Evolutionary conservation across 208 protist species (phyloP).

Genomic region (Acanthamoeba royreba): DNA sequence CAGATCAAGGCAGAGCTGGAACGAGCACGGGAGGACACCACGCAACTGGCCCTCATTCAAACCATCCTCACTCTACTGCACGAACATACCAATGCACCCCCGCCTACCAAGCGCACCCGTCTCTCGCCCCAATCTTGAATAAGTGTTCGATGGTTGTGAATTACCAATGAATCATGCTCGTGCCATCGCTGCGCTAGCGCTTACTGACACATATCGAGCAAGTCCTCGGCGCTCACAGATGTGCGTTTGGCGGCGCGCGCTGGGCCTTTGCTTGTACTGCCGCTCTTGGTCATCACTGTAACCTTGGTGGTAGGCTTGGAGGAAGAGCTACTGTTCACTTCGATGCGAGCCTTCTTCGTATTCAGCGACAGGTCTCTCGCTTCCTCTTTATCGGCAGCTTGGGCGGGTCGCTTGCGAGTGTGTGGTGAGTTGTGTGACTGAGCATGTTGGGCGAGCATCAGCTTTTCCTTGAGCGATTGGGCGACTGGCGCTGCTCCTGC

Average conservation of each 20-base stretch:
- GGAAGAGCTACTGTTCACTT: neutral
- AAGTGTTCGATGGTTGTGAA: too few relatives aligned
- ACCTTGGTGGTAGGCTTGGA: neutral
- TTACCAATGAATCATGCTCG: too few relatives aligned
- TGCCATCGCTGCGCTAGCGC: too few relatives aligned
- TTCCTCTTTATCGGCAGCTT: neutral
- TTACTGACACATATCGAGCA: neutral
- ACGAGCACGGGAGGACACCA: neutral
- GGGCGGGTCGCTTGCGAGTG: too few relatives aligned
- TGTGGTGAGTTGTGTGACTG: neutral
- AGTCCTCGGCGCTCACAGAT: neutral
- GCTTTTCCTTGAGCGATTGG: neutral
- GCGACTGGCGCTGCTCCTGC: neutral
- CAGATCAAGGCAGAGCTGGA: conserved; percentile 31
- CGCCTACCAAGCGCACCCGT: neutral
- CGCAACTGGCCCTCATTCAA: neutral
- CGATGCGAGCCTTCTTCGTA: neutral
- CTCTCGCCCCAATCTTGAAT: neutral
- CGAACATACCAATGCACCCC: neutral
- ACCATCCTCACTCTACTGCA: neutral
- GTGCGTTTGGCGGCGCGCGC: neutral
- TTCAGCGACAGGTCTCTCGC: neutral
- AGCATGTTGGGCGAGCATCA: neutral
- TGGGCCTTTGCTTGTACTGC: neutral
- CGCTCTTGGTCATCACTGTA: neutral